These are phyloP conservation scores for Mycena belliarum DNA, from an alignment of 768 basidiomycete species.

Conservation along the genomic window DNA sequence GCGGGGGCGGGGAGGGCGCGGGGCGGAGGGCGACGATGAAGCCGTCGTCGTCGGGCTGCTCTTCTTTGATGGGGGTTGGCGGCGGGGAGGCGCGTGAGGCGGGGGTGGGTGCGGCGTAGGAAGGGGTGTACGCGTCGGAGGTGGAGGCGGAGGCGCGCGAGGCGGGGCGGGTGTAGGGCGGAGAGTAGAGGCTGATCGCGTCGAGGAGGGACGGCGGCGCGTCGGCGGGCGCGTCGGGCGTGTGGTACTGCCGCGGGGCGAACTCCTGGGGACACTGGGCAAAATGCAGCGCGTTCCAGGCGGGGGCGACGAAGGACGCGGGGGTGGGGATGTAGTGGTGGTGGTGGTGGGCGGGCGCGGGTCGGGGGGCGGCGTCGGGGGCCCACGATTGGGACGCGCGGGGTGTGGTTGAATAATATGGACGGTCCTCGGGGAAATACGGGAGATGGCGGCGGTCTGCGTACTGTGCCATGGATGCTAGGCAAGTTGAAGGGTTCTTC, in stretches of 20 bases:
- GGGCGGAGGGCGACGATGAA: constrained; percentile 50
- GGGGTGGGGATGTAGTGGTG: constrained; percentile 21
- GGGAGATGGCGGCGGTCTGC: constrained; percentile 8
- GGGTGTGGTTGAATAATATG: constrained; percentile 17
- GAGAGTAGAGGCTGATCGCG: constrained; percentile 7
- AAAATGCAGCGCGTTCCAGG: constrained; percentile 15
- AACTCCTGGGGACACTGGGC: constrained; percentile 15
- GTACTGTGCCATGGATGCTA: constrained; percentile 5
- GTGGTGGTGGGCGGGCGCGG: too few species aligned
- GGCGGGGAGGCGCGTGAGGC: constrained; percentile 5
- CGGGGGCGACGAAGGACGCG: constrained; percentile 9
- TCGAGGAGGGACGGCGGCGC: constrained; percentile 12
- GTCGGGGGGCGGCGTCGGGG: neutral
- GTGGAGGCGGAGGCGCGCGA: constrained; percentile 6
- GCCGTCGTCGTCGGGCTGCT: constrained; percentile 39
- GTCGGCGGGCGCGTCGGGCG: too few species aligned
- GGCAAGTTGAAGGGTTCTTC: neutral
- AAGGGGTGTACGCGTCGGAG: constrained; percentile 9
- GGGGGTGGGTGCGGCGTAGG: neutral
- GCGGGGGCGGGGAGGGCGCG: constrained; percentile 32
- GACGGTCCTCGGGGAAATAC: constrained; percentile 8
- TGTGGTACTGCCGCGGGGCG: too few species aligned
- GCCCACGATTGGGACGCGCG: constrained; percentile 9
- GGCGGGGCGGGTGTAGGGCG: constrained; percentile 9
- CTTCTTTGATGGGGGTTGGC: constrained; percentile 26